Evolutionary conservation across 2,329 filamentous ascomycete genomes (phyloP), one percentile per base, ranked within the genome.

Genomic region (Trichoderma koningiopsis): DNA sequence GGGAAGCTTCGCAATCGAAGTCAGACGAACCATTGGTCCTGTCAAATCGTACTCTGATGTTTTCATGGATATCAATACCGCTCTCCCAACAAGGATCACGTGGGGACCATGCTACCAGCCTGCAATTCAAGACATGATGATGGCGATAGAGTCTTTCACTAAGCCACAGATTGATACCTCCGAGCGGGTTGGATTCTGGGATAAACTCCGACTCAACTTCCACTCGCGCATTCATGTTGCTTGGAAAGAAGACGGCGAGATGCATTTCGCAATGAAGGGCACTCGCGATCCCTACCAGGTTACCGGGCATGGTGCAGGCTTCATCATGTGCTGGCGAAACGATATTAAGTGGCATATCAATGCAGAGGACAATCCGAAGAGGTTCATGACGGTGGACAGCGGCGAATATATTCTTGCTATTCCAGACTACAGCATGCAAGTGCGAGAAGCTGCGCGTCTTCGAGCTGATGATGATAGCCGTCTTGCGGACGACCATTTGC

Each of bases 91-190:
- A 0, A 89, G 92, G 56, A 95, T 99, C 65, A 97, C 95, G 0
- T 99, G 96, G 96, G 94, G 94, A 8, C 94, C 96, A 57, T 97
- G 94, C 2, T 99, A 98, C 76, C 96, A 99, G 76, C 96, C 96
- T 33, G 95, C 95, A 1, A 95, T 99, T 60, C 96, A 99, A 79
- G 96, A 99, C 77, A 97, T 98, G 92, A 99, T 99, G 96, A 97
- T 98, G 87, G 94, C 94, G 31, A 92, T 99, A 71, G 96, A 99
- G 80, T 95, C 92, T 2, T 98, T 99, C 78, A 97, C 95, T 0
- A 99, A 99, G 77, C 93, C 95, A 8, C 94, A 95, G 72, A 85
- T 97, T 33, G 96, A 99, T 78, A 91, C 92, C 1, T 98, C 96
- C 0, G 96, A 99, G 72, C 87, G 92, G 68, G 93, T 97, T 58